Base-by-base conservation (phyloP, 768 basidiomycete species). In the Cubamyces lactineus region DNA sequence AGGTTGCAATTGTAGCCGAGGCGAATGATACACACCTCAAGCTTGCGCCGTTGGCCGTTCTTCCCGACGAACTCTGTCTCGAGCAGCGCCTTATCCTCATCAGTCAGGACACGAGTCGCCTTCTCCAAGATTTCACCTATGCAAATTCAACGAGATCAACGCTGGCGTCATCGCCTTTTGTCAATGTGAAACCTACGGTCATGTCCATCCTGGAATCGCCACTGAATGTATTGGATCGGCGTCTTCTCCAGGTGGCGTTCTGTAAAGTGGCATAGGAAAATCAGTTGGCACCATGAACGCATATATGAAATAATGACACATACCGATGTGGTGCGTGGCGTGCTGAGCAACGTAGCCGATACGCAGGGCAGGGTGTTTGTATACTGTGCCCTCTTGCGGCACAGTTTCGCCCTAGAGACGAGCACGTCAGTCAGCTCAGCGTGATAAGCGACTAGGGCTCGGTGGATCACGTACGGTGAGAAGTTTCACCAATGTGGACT, bases 131-230 rank as follows among this genome's bases (percentile, higher is more conserved):
- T 78, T 77, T 98, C 96, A 66, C 90, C 90, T 92, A 61, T 50
- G 63, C 48, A 51, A 26, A 19, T 7, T 28, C n/a, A 26, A 24
- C 21, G 15, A 23, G 28, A 42, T 41, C 41, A 15, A 24, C n/a
- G 4, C 42, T 51, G 17, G 19, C 43, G 38, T 23, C 66, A 62
- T 13, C 24, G n/a, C n/a, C 21, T 5, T 48, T 41, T 48, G 11
- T 48, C 15, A 58, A 45, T 6, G 17, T 66, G 17, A 58, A 11
- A 80, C 86, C 66, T 73, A 91, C 94, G 91, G 82, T 98, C 96
- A 76, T 96, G 91, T 51, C 96, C 96, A 75, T 97, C 96, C 73
- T 98, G 96, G 86, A 95, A 98, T 69, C 96, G 91, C 96, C 96
- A 98, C 78, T 97, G 94, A 69, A 98, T 97, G 72, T 98, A 98